Evolutionary conservation across 1,139 yeast genomes (phyloP), one percentile per base, ranked within the genome.

Genomic region (Arxiozyma slooffiae): DNA sequence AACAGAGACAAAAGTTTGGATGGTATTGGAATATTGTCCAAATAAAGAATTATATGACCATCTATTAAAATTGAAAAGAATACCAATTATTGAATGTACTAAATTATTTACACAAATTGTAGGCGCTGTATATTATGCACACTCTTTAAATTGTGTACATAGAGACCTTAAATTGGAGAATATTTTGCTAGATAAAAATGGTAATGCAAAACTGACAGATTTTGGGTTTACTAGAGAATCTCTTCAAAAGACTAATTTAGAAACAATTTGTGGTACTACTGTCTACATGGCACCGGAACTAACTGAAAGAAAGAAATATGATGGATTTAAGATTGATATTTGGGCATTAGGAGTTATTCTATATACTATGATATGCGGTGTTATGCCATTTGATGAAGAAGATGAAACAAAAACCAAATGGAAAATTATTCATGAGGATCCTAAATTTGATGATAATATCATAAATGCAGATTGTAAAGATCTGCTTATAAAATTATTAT

Each of bases 211-310:
- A 66, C 69, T 90, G 51, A 82, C 95, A 4, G 98, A 92, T 70
- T 90, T 92, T 69, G 98, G 98, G 0, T 90, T 92, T 66, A 89
- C 96, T 1, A 73, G 97, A 55, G 97, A 89, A 61, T 81, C 73
- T 72, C 83, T 62, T 57, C 74, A 71, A 49, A 74, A 71, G 55
- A 77, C 69, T n/a, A 70, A 82, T 49, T 69, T 92, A 44, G 85
- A 85, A 46, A 92, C 97, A 0, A 76, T 89, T 1, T 92, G 98
- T 68, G 98, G 98, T 2, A 92, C 98, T 0, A 81, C 90, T 0
- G 95, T 89, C 6, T 92, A 92, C 64, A 89, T 90, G 96, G 97
- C 98, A 0, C 98, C 98, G 0, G 98, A 92, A 63, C 72, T 92
- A 59, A 64, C 64, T 7, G 72, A 89, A 39, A 71, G 75, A 50